phyloP scores from a whole-genome alignment of 2,329 filamentous ascomycete species.

The Macroventuria anomochaeta region DNA sequence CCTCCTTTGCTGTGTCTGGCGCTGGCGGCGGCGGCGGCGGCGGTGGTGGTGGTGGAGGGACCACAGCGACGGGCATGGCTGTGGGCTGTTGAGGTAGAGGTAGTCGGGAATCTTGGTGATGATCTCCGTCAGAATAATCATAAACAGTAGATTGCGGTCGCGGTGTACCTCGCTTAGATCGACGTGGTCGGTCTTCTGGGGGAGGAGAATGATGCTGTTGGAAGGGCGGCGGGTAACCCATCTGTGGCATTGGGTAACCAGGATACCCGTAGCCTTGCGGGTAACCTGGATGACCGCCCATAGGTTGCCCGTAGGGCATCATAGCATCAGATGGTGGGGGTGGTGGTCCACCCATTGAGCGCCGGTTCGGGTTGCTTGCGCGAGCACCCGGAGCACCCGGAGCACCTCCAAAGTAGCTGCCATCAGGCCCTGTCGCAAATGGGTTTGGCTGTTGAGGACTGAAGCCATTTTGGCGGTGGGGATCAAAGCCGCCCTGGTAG shows the following conservation, averaged over 20 bases:
- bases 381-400: conserved; percentile 7
- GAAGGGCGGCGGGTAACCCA: conserved; percentile 33
- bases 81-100: conserved; percentile 22
- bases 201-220: conserved; percentile 33
- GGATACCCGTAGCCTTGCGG: conserved; percentile 26
- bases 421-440: conserved; percentile 42
- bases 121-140: conserved; percentile 33
- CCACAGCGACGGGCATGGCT: not conserved
- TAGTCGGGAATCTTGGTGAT: conserved; percentile 24
- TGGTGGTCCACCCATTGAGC: conserved; percentile 41
- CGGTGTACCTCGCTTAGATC: conserved; percentile 39
- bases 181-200: conserved; percentile 20
- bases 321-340: conserved; percentile 32
- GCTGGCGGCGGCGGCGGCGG: conserved; percentile 25
- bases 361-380: conserved; percentile 35
- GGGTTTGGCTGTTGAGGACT: conserved; percentile 43
- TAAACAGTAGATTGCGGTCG: conserved; percentile 32
- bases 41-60: conserved; percentile 28
- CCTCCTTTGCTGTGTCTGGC: conserved; percentile 35
- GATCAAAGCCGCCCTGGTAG: conserved; percentile 42
- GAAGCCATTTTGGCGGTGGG: conserved; percentile 36
- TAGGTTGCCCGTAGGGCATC: conserved; percentile 39
- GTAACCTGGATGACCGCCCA: conserved; percentile 28
- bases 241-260: conserved; percentile 27
- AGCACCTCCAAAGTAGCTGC: conserved; percentile 45